A percentile compares a stretch with the other conserved stretches of the same genome.
Conservation (phyloP, 768 basidiomycete species). For the Kwoniella sp. region DNA sequence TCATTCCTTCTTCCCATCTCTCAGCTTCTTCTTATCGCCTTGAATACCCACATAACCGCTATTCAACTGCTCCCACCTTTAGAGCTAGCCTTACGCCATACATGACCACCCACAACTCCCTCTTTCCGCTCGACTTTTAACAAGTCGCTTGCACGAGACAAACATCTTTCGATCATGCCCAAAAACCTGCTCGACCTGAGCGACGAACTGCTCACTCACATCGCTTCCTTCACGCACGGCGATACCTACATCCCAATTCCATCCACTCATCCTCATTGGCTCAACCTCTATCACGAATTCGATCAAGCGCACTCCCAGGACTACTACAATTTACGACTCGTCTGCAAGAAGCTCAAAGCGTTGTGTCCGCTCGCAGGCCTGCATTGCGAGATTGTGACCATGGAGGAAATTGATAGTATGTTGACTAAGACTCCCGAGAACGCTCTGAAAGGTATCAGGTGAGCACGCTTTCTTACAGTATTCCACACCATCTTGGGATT, state of each 20-base stretch:
- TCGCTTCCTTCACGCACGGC: slow-evolving; percentile 7
- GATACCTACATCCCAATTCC: slow-evolving; percentile 12
- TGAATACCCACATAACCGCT: too few relatives aligned
- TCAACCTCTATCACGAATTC: slow-evolving; percentile 9
- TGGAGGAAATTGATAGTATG: neutral
- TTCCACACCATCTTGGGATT: too few relatives aligned
- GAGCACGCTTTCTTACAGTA: neutral
- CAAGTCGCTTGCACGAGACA: too few relatives aligned
- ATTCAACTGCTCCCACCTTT: too few relatives aligned
- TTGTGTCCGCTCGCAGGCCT: slow-evolving; percentile 5
- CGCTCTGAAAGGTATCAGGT: slow-evolving; percentile 7
- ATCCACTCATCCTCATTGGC: slow-evolving; percentile 13
- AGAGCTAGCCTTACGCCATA: too few relatives aligned
- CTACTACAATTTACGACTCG: slow-evolving; percentile 9
- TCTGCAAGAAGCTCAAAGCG: neutral
- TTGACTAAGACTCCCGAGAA: neutral
- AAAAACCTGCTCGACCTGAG: slow-evolving; percentile 2
- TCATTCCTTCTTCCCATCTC: too few relatives aligned
- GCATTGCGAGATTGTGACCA: neutral
- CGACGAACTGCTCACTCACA: slow-evolving; percentile 7
- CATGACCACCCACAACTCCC: too few relatives aligned
- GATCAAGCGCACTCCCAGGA: neutral
- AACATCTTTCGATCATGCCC: neutral
- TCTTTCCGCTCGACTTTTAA: too few relatives aligned
- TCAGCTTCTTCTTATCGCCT: too few relatives aligned